These are phyloP conservation scores for Brassica hybrid DNA, from an alignment of 441 rosid genomes.

Conservation along the genomic window DNA sequence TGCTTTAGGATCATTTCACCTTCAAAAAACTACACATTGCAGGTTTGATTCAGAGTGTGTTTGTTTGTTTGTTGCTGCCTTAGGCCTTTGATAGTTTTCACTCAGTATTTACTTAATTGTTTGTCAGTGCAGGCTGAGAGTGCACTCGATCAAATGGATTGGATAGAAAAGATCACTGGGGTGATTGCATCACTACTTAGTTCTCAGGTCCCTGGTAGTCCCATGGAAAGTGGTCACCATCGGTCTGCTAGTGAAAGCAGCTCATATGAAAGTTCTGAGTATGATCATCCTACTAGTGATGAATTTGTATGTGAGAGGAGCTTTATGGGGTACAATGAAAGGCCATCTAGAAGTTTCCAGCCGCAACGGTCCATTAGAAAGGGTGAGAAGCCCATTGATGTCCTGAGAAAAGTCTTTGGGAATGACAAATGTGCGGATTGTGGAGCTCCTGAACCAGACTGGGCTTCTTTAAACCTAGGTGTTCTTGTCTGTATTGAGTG, in stretches of 20 bases:
- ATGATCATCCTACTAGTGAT: slow-evolving; percentile 81
- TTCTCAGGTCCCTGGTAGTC: slow-evolving; percentile 93
- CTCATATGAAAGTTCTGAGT: slow-evolving; percentile 97
- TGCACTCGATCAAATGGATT: slow-evolving; percentile 97
- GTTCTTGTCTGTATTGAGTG: slow-evolving; percentile 99
- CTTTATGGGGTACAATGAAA: slow-evolving; percentile 62
- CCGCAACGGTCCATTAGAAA: slow-evolving; percentile 70
- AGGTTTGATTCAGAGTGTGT: slow-evolving; percentile 54
- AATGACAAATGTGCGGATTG: slow-evolving; percentile 99
- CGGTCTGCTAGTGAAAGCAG: slow-evolving; percentile 99
- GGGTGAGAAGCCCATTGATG: slow-evolving; percentile 95
- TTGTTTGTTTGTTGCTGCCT: slow-evolving; percentile 18
- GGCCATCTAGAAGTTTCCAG: slow-evolving; percentile 75
- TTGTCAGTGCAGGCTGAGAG: slow-evolving; percentile 99
- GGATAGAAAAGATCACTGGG: slow-evolving; percentile 99
- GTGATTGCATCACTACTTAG: slow-evolving; percentile 99
- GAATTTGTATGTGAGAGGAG: slow-evolving; percentile 82
- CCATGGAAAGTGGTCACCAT: slow-evolving; percentile 96
- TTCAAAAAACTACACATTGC: slow-evolving; percentile 93
- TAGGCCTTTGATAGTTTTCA: slow-evolving; percentile 42
- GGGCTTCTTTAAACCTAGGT: slow-evolving; percentile 99
- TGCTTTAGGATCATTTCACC: slow-evolving; percentile 99
- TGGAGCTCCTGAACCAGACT: slow-evolving; percentile 98
- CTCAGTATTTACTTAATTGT: slow-evolving; percentile 54
- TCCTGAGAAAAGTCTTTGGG: slow-evolving; percentile 83